Conservation (phyloP, 441 rosid genomes). For the Euphorbia schlechtendalii region DNA sequence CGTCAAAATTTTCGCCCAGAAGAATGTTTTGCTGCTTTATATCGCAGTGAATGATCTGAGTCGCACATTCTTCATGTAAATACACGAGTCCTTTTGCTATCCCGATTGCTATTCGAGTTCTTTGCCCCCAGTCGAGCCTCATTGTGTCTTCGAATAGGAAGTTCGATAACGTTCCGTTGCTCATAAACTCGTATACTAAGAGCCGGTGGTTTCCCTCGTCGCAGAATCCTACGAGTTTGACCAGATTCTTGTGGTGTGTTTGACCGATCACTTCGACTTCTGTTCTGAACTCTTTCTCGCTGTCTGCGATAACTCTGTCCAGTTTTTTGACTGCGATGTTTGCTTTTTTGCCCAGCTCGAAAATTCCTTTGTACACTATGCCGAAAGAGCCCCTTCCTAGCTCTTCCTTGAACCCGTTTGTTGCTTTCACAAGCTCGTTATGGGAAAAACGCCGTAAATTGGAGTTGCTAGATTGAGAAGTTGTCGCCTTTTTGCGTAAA, state of each 20-base stretch:
- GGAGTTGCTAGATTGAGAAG: slow-evolving; percentile 1
- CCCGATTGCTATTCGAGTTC: too few species aligned
- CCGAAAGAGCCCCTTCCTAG: slow-evolving; percentile 40
- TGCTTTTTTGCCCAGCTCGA: too few species aligned
- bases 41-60: too few species aligned
- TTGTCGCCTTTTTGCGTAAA: slow-evolving; percentile 1
- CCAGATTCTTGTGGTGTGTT: too few species aligned
- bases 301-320: slow-evolving; percentile 14
- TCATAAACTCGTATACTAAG: slow-evolving; percentile 43
- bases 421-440: slow-evolving; percentile 28
- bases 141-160: too few species aligned
- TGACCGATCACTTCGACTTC: slow-evolving; percentile 31
- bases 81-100: too few species aligned
- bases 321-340: slow-evolving; percentile 33
- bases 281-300: slow-evolving; percentile 28
- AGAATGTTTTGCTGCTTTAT: slow-evolving; percentile 49
- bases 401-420: slow-evolving; percentile 31
- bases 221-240: too few species aligned
- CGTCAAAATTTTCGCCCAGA: slow-evolving; percentile 21
- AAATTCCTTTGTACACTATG: too few species aligned
- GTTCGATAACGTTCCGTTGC: slow-evolving; percentile 45
- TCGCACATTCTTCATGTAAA: too few species aligned
- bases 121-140: too few species aligned
- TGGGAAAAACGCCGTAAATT: slow-evolving; percentile 28
- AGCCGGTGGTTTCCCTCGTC: too few species aligned